Evolutionary conservation across 1,139 yeast genomes (phyloP), one percentile per base, ranked within the genome.

Genomic region (Suhomyces coccinellae): DNA sequence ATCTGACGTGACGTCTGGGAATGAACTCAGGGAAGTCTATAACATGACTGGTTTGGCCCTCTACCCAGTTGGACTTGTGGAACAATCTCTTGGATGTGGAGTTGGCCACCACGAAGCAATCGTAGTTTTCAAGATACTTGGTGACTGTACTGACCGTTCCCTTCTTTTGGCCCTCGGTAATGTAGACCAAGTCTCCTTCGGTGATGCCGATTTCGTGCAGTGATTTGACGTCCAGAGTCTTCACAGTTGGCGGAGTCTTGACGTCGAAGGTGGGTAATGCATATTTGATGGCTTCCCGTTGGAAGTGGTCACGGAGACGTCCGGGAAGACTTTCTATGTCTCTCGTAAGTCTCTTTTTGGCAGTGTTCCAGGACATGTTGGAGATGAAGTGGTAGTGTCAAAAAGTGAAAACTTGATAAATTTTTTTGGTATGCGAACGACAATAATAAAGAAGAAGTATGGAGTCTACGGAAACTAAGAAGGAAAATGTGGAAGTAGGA

Each of bases 61-160:
- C 84, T 38, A 80, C 77, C 95, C 96, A 88, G 58, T 77, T 77
- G 43, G 75, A 72, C 57, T 82, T 83, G 15, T 97, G 96, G 42
- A 73, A 55, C 37, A 73, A 55, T 46, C 62, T 66, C 54, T 70
- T 69, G 41, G 65, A 59, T 14, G 68, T 64, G 26, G 70, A 61
- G 52, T 69, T 71, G 13, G 73, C 58, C 52, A 73, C 58, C 40
- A 66, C 61, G 17, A 69, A 66, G 11, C 69, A 52, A 51, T 73
- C 71, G 41, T 57, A 59, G 40, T 63, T 67, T 6, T 69, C 61
- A 29, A 65, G 56, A 49, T 61, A 62, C 40, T 54, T 55, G 39
- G 56, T 53, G 12, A 74, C 66, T 45, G 81, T 80, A 20, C 91
- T 82, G 14, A 90, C 75, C 20, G 80, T 83, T 20, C 97, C 96